These are phyloP conservation scores for Komagataella mondaviorum DNA, from an alignment of 805 yeast species.

Conservation along the genomic window DNA sequence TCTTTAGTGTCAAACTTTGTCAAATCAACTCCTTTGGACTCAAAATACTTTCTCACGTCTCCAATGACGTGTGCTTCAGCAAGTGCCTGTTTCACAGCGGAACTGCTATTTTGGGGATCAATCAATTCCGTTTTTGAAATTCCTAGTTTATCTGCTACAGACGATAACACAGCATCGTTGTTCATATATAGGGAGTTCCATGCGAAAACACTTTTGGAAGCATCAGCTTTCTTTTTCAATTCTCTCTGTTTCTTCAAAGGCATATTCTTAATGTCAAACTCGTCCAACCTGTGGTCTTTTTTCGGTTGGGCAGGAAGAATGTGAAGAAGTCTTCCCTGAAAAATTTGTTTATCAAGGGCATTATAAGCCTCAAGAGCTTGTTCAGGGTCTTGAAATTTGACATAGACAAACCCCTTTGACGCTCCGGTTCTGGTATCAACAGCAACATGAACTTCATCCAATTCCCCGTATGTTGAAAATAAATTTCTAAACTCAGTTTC, in stretches of 20 bases:
- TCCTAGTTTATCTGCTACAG: constrained; percentile 79
- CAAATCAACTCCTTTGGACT: constrained; percentile 73
- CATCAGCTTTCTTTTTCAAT: constrained; percentile 70
- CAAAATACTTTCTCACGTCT: constrained; percentile 81
- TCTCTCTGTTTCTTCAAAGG: constrained; percentile 89
- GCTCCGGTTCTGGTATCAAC: constrained; percentile 80
- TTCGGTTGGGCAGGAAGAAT: constrained; percentile 77
- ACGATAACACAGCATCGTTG: constrained; percentile 81
- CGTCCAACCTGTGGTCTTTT: constrained; percentile 75
- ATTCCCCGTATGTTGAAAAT: constrained; percentile 53
- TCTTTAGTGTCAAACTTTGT: constrained; percentile 54
- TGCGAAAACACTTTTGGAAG: constrained; percentile 75
- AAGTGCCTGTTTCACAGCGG: constrained; percentile 93
- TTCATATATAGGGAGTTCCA: constrained; percentile 94
- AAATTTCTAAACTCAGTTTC: constrained; percentile 65
- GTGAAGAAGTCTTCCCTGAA: constrained; percentile 89
- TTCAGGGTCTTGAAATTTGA: constrained; percentile 51
- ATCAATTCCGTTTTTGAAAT: constrained; percentile 70
- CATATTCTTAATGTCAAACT: constrained; percentile 78
- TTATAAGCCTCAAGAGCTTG: constrained; percentile 70
- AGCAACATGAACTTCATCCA: constrained; percentile 88
- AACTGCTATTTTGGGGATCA: constrained; percentile 73
- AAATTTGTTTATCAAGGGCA: constrained; percentile 72
- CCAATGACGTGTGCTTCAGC: constrained; percentile 96
- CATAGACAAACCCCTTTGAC: constrained; percentile 87